A percentile compares a stretch with the other conserved stretches of the same genome.
phyloP scores from a whole-genome alignment of 192 early-diverging fungal species.

The Coemansia sp. region DNA sequence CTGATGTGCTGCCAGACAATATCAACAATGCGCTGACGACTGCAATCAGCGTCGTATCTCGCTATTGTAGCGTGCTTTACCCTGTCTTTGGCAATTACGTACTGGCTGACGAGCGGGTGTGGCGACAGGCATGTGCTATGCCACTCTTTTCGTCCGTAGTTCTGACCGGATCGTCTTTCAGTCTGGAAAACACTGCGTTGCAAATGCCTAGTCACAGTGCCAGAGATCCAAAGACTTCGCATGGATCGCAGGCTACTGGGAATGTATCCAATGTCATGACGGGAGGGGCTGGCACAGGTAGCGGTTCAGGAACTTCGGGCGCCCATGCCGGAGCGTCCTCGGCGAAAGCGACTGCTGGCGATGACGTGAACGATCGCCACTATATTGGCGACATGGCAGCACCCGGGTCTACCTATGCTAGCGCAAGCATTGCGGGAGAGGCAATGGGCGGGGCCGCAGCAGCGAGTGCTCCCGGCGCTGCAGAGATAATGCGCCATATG shows the following conservation, averaged over 20 bases:
- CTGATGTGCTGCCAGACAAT: slow-evolving; percentile 28
- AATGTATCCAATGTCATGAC: not conserved
- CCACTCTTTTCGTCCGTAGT: slow-evolving; percentile 45
- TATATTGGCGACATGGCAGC: slow-evolving; percentile 6
- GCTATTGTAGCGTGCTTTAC: slow-evolving; percentile 46
- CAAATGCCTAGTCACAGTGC: not conserved
- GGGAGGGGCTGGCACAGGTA: not conserved
- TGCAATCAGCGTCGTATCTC: slow-evolving; percentile 32
- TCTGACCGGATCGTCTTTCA: slow-evolving; percentile 38
- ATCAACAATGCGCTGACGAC: slow-evolving; percentile 37
- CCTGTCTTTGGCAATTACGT: slow-evolving; percentile 44
- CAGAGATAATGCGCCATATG: slow-evolving; percentile 25
- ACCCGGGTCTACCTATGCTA: not conserved
- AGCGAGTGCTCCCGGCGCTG: slow-evolving; percentile 8
- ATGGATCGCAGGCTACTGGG: not conserved
- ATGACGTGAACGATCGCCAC: slow-evolving; percentile 18
- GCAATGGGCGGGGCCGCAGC: not conserved
- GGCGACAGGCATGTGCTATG: slow-evolving; percentile 39
- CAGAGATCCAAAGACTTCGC: slow-evolving; percentile 10
- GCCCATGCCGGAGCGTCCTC: not conserved
- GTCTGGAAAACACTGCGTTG: slow-evolving; percentile 34
- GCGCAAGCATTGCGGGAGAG: not conserved
- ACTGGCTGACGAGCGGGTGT: slow-evolving; percentile 47
- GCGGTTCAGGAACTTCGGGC: not conserved
- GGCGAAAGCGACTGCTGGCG: not conserved